Conservation (phyloP, 805 yeast genomes). For the Wickerhamomyces tratensis region DNA sequence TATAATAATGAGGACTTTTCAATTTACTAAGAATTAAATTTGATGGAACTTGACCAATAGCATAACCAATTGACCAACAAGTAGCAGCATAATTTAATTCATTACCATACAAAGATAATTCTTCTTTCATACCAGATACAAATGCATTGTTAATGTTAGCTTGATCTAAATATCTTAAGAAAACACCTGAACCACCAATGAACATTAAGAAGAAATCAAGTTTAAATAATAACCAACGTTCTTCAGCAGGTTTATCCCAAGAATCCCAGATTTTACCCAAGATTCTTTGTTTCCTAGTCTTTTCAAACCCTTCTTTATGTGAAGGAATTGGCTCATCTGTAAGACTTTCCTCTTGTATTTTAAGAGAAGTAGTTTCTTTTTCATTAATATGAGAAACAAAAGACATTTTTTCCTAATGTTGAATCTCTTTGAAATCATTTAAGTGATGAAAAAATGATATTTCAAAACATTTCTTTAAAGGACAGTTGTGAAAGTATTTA, state of each 20-base stretch:
- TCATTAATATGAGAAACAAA: too few species aligned
- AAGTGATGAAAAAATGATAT: too few species aligned
- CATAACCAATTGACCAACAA: constrained; percentile 39
- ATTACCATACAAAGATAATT: constrained; percentile 39
- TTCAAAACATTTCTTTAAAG: too few species aligned
- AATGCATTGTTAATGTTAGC: constrained; percentile 46
- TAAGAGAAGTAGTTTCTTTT: too few species aligned
- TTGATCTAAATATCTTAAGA: constrained; percentile 37
- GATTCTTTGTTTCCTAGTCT: too few species aligned
- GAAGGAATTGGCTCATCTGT: too few species aligned
- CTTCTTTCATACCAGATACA: constrained; percentile 40
- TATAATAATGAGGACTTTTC: constrained; percentile 29
- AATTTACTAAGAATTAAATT: constrained; percentile 34
- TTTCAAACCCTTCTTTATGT: too few species aligned
- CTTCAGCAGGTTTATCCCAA: constrained; percentile 4
- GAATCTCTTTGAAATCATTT: too few species aligned
- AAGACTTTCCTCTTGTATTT: too few species aligned
- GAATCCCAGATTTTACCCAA: constrained; percentile 4
- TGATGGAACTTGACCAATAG: constrained; percentile 44
- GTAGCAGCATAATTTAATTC: constrained; percentile 44
- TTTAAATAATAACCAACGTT: constrained; percentile 4
- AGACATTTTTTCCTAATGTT: too few species aligned
- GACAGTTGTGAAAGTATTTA: too few species aligned
- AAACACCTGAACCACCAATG: constrained; percentile 1
- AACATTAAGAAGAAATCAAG: constrained; percentile 2